phyloP scores from a whole-genome alignment of 2,329 filamentous ascomycete genomes.

The Magnaporthiopsis poae region DNA sequence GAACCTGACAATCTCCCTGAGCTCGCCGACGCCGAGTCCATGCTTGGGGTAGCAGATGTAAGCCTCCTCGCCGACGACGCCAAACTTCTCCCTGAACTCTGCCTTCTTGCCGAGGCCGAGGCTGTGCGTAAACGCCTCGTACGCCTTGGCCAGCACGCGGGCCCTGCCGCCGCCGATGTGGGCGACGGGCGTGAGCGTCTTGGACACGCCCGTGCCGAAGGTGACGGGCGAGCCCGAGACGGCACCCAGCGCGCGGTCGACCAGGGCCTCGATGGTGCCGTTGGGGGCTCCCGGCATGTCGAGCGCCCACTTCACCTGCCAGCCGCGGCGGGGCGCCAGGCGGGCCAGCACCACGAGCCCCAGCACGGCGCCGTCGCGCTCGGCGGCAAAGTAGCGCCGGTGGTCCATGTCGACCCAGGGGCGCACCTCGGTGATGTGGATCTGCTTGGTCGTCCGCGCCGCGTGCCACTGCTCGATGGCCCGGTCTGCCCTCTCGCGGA shows the following conservation, averaged over 20 bases:
- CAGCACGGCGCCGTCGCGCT: constrained; percentile 61
- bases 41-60: constrained; percentile 86
- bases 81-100: constrained; percentile 85
- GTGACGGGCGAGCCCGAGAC: constrained; percentile 56
- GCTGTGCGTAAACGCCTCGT: constrained; percentile 71
- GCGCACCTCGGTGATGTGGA: constrained; percentile 80
- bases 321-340: constrained; percentile 70
- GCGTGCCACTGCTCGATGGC: constrained; percentile 71
- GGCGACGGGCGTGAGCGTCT: constrained; percentile 65
- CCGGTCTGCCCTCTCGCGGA: constrained; percentile 59
- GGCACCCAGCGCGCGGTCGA: constrained; percentile 55
- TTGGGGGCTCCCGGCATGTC: constrained; percentile 83
- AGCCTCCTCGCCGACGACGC: constrained; percentile 70
- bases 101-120: constrained; percentile 74
- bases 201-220: constrained; percentile 74
- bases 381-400: constrained; percentile 74
- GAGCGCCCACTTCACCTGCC: constrained; percentile 93
- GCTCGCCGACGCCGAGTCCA: constrained; percentile 70
- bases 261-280: constrained; percentile 75
- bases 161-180: constrained; percentile 75
- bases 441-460: constrained; percentile 72
- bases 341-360: constrained; percentile 76
- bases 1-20: constrained; percentile 80
- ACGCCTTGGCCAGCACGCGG: constrained; percentile 72
- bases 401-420: constrained; percentile 80